Percentiles rank a stretch among this genome's conserved stretches.
These are phyloP conservation scores for Truncatella angustata DNA, from an alignment of 2,329 filamentous ascomycete species.

Conservation along the genomic window DNA sequence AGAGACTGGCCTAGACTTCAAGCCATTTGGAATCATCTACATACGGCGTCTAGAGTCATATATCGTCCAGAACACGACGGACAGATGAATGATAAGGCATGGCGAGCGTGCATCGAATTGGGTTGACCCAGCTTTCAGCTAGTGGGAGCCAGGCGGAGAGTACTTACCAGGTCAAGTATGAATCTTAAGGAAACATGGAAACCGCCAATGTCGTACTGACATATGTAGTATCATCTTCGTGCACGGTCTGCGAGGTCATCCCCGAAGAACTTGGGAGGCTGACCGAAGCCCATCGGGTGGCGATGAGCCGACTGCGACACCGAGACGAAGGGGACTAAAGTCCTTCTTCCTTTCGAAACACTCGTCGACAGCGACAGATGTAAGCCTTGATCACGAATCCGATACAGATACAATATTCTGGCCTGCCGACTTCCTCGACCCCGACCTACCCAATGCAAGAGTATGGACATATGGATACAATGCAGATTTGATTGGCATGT, in stretches of 20 bases:
- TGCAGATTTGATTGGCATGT: conserved; percentile 33
- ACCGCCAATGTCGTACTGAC: no score
- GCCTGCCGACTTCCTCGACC: conserved; percentile 33
- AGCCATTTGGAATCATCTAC: no score
- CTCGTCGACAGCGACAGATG: background rate
- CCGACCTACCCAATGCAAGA: conserved; percentile 33
- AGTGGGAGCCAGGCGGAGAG: no score
- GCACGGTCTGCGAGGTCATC: conserved; percentile 34
- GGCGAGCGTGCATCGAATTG: no score
- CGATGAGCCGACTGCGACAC: conserved; percentile 6
- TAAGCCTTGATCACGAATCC: conserved; percentile 11
- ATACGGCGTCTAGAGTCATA: no score
- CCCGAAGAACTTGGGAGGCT: conserved; percentile 30
- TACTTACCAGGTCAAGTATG: no score
- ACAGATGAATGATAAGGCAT: no score
- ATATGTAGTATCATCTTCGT: conserved; percentile 31
- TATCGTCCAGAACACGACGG: no score
- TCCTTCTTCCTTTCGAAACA: background rate
- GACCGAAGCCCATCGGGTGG: background rate
- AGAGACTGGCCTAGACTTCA: no score
- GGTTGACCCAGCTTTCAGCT: no score
- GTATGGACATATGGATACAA: conserved; percentile 41
- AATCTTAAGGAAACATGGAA: no score
- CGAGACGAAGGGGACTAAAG: background rate
- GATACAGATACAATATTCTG: conserved; percentile 27